Percentiles rank a stretch among this genome's conserved stretches.
Conservation (phyloP, 73 alveolate species). For the Uronychia setigera region DNA sequence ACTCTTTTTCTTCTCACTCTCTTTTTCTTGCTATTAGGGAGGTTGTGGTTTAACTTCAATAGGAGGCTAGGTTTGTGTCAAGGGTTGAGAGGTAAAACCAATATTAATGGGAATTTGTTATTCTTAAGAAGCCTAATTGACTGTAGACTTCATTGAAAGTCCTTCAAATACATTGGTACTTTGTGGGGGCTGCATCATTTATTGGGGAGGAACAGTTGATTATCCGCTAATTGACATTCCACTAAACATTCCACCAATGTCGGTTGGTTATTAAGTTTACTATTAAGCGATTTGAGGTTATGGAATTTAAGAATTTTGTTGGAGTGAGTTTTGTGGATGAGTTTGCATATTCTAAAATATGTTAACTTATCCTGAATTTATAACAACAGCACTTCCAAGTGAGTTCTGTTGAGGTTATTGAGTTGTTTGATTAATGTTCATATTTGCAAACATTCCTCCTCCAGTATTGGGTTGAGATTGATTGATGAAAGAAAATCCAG, state of each 20-base stretch:
- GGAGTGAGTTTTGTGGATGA: not conserved
- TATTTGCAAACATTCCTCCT: not conserved
- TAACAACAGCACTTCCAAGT: too few species aligned
- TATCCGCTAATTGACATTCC: not conserved
- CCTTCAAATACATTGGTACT: not conserved
- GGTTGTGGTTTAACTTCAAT: not conserved
- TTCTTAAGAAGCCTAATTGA: too few species aligned
- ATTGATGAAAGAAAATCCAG: not conserved
- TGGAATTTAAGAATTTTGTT: not conserved
- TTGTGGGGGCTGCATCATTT: not conserved
- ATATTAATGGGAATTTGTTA: not conserved
- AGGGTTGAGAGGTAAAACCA: not conserved
- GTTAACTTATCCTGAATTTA: too few species aligned
- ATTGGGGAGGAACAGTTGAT: not conserved
- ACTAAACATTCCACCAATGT: not conserved
- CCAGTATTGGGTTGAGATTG: not conserved
- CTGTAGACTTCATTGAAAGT: not conserved
- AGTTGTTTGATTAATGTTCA: not conserved
- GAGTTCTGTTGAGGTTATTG: not conserved
- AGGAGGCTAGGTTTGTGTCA: not conserved
- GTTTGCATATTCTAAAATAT: not conserved
- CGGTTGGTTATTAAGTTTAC: not conserved
- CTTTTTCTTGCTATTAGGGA: not conserved
- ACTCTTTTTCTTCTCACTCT: not conserved
- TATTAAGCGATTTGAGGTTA: too few species aligned